A percentile compares a stretch with the other conserved stretches of the same genome.
Conservation (phyloP, 495 filamentous ascomycete genomes). For the Emericellopsis terricola region DNA sequence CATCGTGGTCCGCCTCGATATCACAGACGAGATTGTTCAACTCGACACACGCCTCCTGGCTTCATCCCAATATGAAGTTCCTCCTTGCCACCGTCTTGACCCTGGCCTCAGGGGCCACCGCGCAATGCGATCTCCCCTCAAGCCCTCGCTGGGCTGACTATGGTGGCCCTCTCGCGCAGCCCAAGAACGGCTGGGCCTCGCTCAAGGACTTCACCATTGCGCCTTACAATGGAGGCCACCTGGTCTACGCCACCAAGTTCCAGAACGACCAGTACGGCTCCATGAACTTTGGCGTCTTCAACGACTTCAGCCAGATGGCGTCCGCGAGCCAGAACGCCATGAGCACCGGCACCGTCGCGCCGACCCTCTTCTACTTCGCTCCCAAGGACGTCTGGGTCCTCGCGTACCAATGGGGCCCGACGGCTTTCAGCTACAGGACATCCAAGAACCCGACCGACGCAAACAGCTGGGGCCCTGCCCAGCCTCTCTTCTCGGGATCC, state of each 20-base stretch:
- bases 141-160: constrained; percentile 37
- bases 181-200: constrained; percentile 30
- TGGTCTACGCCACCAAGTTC: constrained; percentile 33
- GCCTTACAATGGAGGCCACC: constrained; percentile 31
- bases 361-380: constrained; percentile 41
- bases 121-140: constrained; percentile 31
- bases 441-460: constrained; percentile 36
- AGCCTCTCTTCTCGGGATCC: constrained; percentile 35
- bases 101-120: no score
- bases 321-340: constrained; percentile 33
- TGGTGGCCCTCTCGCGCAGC: constrained; percentile 25
- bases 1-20: no score
- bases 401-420: constrained; percentile 41
- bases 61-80: no score
- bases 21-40: no score
- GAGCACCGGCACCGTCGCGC: constrained; percentile 32
- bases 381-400: constrained; percentile 43
- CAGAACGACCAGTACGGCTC: constrained; percentile 29
- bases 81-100: no score
- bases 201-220: constrained; percentile 42
- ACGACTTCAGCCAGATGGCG: constrained; percentile 35
- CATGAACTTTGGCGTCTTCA: constrained; percentile 37
- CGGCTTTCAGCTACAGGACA: constrained; percentile 38
- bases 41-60: no score
- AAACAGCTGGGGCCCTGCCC: constrained; percentile 33